Percentiles rank a stretch among this genome's conserved stretches.
These are phyloP conservation scores for Penicillium malachiteum DNA, from an alignment of 495 filamentous ascomycete genomes.

Conservation along the genomic window DNA sequence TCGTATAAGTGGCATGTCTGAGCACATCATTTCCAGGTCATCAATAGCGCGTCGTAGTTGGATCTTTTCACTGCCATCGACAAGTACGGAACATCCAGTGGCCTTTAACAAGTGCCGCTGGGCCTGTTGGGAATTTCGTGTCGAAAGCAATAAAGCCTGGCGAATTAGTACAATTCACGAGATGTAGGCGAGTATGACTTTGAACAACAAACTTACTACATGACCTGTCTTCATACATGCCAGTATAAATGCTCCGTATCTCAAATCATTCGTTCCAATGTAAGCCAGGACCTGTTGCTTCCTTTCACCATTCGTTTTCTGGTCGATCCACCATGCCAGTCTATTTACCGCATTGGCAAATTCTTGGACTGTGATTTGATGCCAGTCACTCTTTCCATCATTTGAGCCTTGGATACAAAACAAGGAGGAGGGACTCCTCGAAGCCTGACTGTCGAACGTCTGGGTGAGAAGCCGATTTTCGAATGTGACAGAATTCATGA, in stretches of 20 bases:
- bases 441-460: neutral
- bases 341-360: conserved; percentile 42
- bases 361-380: neutral
- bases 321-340: conserved; percentile 45
- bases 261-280: conserved; percentile 26
- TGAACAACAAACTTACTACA: neutral
- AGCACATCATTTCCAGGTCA: neutral
- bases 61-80: conserved; percentile 3
- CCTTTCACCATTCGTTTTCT: conserved; percentile 23
- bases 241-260: conserved; percentile 14
- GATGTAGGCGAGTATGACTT: neutral
- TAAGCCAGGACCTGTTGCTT: conserved; percentile 19
- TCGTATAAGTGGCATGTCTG: neutral
- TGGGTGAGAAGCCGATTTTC: neutral
- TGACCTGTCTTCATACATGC: conserved; percentile 20
- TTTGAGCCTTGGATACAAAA: neutral
- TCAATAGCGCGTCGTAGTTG: neutral
- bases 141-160: conserved; percentile 26
- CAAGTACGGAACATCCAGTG: conserved; percentile 20
- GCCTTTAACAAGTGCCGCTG: conserved; percentile 27
- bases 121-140: conserved; percentile 33
- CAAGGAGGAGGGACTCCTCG: neutral
- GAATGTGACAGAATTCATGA: neutral
- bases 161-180: neutral
- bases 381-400: neutral